Conservation (phyloP, 306 rosid species). For the Lupinus albus region DNA sequence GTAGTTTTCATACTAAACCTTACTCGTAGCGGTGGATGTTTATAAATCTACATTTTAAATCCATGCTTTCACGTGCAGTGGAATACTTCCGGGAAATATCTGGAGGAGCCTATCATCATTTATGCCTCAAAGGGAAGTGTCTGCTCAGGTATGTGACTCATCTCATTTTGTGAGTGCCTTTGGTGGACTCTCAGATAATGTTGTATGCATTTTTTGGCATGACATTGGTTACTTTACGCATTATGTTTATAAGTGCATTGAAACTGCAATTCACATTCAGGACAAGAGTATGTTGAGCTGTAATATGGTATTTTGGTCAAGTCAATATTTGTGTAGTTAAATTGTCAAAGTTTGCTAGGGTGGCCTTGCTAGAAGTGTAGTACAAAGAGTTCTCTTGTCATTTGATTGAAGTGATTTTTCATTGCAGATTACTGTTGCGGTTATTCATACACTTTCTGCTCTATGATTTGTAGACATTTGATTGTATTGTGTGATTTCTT, state of each 20-base stretch:
- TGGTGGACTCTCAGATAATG: not conserved
- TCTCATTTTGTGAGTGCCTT: constrained; percentile 26
- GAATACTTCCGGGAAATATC: constrained; percentile 68
- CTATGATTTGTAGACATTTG: constrained; percentile 25
- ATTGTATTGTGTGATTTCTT: constrained; percentile 35
- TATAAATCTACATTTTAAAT: constrained; percentile 34
- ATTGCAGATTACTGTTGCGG: constrained; percentile 23
- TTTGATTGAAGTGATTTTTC: constrained; percentile 31
- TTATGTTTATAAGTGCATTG: constrained; percentile 13
- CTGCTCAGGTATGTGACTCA: constrained; percentile 61
- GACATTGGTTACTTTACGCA: constrained; percentile 11
- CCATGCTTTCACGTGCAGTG: constrained; percentile 56
- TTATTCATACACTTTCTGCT: constrained; percentile 19
- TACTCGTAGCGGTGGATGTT: constrained; percentile 9
- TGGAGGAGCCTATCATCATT: constrained; percentile 85
- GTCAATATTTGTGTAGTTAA: not conserved
- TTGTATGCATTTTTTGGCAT: constrained; percentile 14
- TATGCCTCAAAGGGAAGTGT: constrained; percentile 79
- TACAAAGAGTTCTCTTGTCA: too few species aligned
- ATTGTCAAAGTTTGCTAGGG: constrained; percentile 9
- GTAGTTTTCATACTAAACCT: constrained; percentile 29
- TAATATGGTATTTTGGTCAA: constrained; percentile 7
- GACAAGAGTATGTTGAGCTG: constrained; percentile 15
- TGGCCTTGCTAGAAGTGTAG: not conserved
- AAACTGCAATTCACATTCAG: constrained; percentile 25